These are phyloP conservation scores for Eucalyptus globulus DNA, from an alignment of 345 rosid genomes.

Conservation along the genomic window DNA sequence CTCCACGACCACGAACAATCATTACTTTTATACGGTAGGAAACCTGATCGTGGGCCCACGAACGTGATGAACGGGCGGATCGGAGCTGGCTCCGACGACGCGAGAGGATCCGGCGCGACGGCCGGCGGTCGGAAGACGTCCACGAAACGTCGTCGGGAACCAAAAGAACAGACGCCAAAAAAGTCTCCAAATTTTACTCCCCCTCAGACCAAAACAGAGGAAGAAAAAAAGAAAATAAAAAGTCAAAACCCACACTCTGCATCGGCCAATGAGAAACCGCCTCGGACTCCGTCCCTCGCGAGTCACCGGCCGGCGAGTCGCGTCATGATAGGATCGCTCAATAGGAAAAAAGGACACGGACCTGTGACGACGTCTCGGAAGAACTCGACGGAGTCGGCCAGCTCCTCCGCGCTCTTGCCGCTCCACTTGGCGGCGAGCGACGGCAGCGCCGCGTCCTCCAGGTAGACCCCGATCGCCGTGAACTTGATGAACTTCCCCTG, in stretches of 20 bases:
- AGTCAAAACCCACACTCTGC: background rate
- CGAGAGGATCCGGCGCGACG: background rate
- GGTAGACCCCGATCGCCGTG: slow-evolving; percentile 77
- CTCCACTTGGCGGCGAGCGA: slow-evolving; percentile 60
- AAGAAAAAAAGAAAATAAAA: background rate
- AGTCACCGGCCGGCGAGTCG: background rate
- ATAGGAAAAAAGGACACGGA: background rate
- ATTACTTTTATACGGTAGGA: background rate
- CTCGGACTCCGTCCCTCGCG: background rate
- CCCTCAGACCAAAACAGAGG: background rate
- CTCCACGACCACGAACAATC: background rate
- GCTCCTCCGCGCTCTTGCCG: slow-evolving; percentile 37
- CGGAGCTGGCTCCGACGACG: background rate
- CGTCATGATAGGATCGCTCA: background rate
- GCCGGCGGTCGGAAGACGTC: background rate
- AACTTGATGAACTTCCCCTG: slow-evolving; percentile 64
- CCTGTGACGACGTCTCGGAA: slow-evolving; percentile 79
- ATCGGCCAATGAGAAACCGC: background rate
- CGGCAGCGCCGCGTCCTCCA: slow-evolving; percentile 42
- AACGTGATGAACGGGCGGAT: too few species aligned
- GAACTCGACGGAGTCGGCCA: slow-evolving; percentile 55
- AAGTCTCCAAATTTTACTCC: background rate
- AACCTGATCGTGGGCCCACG: background rate
- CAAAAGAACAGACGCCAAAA: background rate
- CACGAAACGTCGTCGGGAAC: background rate